These are phyloP conservation scores for Crassisporium funariophilum DNA, from an alignment of 768 basidiomycete species.

Conservation along the genomic window DNA sequence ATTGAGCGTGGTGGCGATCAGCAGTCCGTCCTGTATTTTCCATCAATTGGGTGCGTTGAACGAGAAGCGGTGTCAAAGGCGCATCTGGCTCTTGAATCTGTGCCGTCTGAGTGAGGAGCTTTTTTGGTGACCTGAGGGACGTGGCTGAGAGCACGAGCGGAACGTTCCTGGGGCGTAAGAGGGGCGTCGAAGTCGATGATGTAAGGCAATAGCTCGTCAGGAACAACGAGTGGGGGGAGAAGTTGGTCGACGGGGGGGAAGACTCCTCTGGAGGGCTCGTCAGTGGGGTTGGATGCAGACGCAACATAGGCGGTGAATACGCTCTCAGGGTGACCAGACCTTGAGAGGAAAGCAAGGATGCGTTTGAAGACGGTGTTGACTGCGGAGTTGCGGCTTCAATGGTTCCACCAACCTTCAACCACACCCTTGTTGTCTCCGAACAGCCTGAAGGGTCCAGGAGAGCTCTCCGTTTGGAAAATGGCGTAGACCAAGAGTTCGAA, in stretches of 20 bases:
- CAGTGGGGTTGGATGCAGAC: constrained; percentile 29
- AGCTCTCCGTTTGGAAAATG: background rate
- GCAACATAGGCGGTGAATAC: constrained; percentile 25
- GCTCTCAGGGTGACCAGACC: background rate
- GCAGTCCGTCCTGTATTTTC: background rate
- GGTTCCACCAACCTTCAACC: constrained; percentile 37
- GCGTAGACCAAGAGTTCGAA: constrained; percentile 37
- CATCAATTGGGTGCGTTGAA: too few species aligned
- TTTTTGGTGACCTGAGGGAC: too few species aligned
- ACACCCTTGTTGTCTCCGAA: constrained; percentile 38
- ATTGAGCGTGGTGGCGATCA: background rate
- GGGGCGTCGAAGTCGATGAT: background rate
- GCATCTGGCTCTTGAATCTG: too few species aligned
- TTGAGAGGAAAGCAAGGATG: constrained; percentile 5
- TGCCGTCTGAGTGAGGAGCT: too few species aligned
- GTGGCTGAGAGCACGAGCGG: too few species aligned
- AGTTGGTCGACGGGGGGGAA: constrained; percentile 15
- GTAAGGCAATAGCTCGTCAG: constrained; percentile 6
- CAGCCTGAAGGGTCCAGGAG: constrained; percentile 13
- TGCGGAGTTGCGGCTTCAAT: constrained; percentile 24
- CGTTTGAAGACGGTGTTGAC: constrained; percentile 25
- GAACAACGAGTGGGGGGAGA: constrained; percentile 26
- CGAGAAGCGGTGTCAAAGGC: too few species aligned
- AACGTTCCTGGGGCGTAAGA: too few species aligned
- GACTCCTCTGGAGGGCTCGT: constrained; percentile 28